Evolutionary conservation across 306 rosid genomes (phyloP), one percentile per base, ranked within the genome.

Genomic region (Gastrolobium bilobum): DNA sequence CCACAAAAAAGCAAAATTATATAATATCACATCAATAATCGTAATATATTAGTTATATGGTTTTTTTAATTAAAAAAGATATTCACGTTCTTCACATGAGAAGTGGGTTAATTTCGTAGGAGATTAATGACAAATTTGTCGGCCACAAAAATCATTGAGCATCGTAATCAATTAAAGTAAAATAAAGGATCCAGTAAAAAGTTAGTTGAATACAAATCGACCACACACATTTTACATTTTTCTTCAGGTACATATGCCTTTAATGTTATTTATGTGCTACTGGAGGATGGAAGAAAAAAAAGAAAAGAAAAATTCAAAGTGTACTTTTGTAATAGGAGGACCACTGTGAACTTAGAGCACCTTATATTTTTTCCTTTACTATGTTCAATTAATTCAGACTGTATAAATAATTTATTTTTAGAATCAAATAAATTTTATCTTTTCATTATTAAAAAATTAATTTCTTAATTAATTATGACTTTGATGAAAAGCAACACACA

Each of bases 91-190:
- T 3, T 52, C 26, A 20, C 47, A 62, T 13, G 35, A 30, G 1
- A 37, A 53, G 75, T 66, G 47, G 48, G 35, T 10, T 61, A 29
- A 37, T 75, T 29, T 38, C 35, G 29, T 9, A 35, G 51, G 31
- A 57, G 34, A 57, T 33, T 66, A 43, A 5, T 52, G 47, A 34
- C 52, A 50, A 58, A 20, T 46, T 68, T 78, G 82, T 78, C 42
- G 76, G 70, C 71, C 77, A 70, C 56, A 60, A 79, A 64, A 60
- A 31, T 73, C 9, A 6, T 40, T n/a, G 61, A 15, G 35, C 46
- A 33, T 52, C 58, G 1, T 34, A 46, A 42, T 73, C 33, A 4
- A 73, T 73, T 9, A 71, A 10, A 34, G 7, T 33, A 70, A 54
- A 10, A 26, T 37, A 54, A 54, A 54, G 8, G 50, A 52, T 37